These are phyloP conservation scores for Eudorina sp. DNA, from an alignment of 139 green algal species.

Conservation along the genomic window DNA sequence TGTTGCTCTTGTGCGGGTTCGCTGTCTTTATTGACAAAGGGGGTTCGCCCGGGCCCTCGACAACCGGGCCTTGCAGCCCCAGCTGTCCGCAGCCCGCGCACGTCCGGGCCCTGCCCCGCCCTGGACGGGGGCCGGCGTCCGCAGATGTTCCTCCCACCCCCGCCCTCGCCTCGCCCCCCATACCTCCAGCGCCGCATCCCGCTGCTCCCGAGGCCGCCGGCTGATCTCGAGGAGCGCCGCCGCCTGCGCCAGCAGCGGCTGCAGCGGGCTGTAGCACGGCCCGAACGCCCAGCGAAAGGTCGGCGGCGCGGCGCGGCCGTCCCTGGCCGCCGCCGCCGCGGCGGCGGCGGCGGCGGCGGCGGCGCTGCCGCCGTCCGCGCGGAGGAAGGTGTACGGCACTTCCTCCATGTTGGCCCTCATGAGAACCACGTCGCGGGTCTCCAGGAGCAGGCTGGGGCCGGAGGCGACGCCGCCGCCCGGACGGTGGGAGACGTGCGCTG, in stretches of 20 bases:
- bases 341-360: neutral
- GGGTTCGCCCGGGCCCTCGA: too few species aligned
- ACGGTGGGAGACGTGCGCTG: neutral
- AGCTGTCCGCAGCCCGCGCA: too few species aligned
- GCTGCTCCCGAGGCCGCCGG: slow-evolving; percentile 69
- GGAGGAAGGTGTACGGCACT: slow-evolving; percentile 75
- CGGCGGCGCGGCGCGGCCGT: neutral
- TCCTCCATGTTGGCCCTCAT: slow-evolving; percentile 86
- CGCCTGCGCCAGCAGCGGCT: slow-evolving; percentile 73
- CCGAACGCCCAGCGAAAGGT: slow-evolving; percentile 74
- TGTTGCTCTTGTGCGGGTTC: too few species aligned
- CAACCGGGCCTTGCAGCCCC: too few species aligned
- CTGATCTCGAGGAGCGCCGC: slow-evolving; percentile 76
- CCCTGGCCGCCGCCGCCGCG: neutral
- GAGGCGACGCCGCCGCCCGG: neutral
- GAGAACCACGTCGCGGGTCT: slow-evolving; percentile 50
- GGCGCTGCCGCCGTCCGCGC: too few species aligned
- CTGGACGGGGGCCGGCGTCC: too few species aligned
- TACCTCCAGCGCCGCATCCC: slow-evolving; percentile 67
- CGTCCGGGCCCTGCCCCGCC: too few species aligned
- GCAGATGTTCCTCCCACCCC: too few species aligned
- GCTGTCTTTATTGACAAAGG: too few species aligned
- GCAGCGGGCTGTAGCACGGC: slow-evolving; percentile 76
- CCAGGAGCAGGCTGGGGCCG: slow-evolving; percentile 21
- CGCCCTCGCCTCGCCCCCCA: too few species aligned